Conservation (phyloP, 2,329 filamentous ascomycete genomes). For the Monilinia aucupariae region DNA sequence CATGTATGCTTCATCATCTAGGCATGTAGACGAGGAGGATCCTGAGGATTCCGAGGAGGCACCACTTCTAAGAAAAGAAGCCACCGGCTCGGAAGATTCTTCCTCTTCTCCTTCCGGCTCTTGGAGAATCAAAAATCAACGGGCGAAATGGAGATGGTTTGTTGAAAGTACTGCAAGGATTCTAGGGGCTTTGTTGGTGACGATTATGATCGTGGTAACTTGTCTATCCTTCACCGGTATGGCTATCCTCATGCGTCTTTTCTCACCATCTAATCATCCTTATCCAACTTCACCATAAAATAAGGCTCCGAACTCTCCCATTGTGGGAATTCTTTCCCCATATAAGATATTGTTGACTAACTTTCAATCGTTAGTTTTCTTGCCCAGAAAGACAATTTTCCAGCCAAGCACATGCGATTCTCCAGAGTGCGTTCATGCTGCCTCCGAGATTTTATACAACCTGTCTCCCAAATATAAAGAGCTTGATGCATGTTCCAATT, state of each 20-base stretch:
- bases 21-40: neutral
- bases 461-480: slow-evolving; percentile 55
- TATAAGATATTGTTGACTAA: neutral
- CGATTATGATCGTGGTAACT: slow-evolving; percentile 29
- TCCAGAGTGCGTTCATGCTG: slow-evolving; percentile 57
- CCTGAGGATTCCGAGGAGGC: slow-evolving; percentile 21
- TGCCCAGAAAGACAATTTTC: slow-evolving; percentile 16
- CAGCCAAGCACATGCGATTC: slow-evolving; percentile 44
- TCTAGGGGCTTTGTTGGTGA: slow-evolving; percentile 24
- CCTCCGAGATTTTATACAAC: slow-evolving; percentile 57
- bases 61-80: slow-evolving; percentile 25
- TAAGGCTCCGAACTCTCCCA: neutral
- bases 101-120: neutral
- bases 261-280: neutral
- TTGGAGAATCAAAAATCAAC: neutral
- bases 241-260: neutral
- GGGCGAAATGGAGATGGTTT: slow-evolving; percentile 18
- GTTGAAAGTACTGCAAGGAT: slow-evolving; percentile 27
- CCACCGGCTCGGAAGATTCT: slow-evolving; percentile 8
- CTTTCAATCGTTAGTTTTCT: slow-evolving; percentile 18
- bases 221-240: slow-evolving; percentile 23
- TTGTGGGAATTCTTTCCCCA: neutral
- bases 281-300: neutral
- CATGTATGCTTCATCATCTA: neutral
- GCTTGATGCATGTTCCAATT: slow-evolving; percentile 64